Conservation (phyloP, 805 yeast species). For the Vanderwaltozyma tropicalis region DNA sequence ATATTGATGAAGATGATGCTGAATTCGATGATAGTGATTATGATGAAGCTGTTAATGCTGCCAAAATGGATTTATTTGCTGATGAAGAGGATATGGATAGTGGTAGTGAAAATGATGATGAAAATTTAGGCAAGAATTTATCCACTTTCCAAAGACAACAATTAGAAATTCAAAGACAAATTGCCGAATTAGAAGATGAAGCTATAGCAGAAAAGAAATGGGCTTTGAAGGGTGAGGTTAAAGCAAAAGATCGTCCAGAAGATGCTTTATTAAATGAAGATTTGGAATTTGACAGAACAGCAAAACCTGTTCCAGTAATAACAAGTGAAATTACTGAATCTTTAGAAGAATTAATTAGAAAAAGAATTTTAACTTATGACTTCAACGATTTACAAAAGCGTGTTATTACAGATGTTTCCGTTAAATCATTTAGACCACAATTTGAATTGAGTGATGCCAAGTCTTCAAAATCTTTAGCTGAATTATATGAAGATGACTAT, state of each 20-base stretch:
- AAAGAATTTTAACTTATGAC: constrained; percentile 62
- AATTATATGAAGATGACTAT: constrained; percentile 81
- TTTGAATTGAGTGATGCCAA: constrained; percentile 74
- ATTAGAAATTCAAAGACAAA: constrained; percentile 62
- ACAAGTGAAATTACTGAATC: constrained; percentile 81
- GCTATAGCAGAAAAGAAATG: constrained; percentile 85
- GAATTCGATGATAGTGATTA: constrained; percentile 48
- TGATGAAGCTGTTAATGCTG: constrained; percentile 49
- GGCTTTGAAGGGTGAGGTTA: constrained; percentile 91
- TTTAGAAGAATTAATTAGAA: constrained; percentile 78
- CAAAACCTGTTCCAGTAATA: constrained; percentile 92
- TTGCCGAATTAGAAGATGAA: constrained; percentile 70
- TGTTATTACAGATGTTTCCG: constrained; percentile 53
- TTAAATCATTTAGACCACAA: constrained; percentile 37
- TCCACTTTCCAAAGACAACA: constrained; percentile 83
- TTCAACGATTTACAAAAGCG: constrained; percentile 82
- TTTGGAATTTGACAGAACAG: constrained; percentile 81
- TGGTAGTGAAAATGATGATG: constrained; percentile 13
- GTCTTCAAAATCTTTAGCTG: constrained; percentile 81
- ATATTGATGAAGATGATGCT: constrained; percentile 28
- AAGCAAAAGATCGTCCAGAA: constrained; percentile 66
- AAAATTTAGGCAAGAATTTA: constrained; percentile 29
- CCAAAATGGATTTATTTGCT: constrained; percentile 53
- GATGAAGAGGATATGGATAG: constrained; percentile 30
- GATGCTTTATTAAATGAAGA: constrained; percentile 78